These are phyloP conservation scores for Lachnellula suecica DNA, from an alignment of 2,329 filamentous ascomycete species.

Conservation along the genomic window DNA sequence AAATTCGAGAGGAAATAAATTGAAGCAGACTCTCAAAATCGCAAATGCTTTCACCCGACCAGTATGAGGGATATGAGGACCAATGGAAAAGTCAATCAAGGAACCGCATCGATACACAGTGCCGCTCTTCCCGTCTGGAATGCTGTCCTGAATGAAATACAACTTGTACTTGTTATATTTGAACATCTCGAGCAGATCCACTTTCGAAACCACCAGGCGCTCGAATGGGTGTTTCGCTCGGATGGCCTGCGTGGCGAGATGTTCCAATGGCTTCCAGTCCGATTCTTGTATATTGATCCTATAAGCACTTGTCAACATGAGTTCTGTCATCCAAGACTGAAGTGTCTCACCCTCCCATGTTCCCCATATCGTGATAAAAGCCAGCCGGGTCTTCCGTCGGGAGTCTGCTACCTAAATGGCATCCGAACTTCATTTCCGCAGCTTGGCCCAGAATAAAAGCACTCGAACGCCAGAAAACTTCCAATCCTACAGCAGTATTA, in stretches of 20 bases:
- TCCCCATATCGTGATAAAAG: slow-evolving; percentile 79
- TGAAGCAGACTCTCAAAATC: background rate
- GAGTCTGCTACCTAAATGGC: slow-evolving; percentile 85
- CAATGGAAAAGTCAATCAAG: background rate
- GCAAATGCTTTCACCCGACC: background rate
- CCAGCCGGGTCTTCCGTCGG: slow-evolving; percentile 53
- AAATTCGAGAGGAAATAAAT: background rate
- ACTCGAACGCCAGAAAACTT: slow-evolving; percentile 93
- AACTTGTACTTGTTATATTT: background rate
- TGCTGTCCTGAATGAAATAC: background rate
- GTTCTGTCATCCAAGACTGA: too few species aligned
- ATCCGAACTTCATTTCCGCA: slow-evolving; percentile 81
- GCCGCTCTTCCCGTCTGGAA: background rate
- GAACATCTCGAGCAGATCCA: background rate
- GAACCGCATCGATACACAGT: background rate
- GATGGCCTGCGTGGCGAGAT: background rate
- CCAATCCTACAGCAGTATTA: too few species aligned
- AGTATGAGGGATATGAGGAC: background rate
- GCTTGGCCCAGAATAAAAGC: slow-evolving; percentile 90
- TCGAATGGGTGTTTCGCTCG: background rate
- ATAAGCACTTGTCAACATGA: background rate
- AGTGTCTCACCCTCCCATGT: background rate
- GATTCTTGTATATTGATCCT: background rate
- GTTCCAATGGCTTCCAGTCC: background rate
- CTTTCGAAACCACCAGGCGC: background rate